Evolutionary conservation across 176 grass and related monocot species (phyloP), one percentile per base, ranked within the genome.

Genomic region (Musa schizocarpa): DNA sequence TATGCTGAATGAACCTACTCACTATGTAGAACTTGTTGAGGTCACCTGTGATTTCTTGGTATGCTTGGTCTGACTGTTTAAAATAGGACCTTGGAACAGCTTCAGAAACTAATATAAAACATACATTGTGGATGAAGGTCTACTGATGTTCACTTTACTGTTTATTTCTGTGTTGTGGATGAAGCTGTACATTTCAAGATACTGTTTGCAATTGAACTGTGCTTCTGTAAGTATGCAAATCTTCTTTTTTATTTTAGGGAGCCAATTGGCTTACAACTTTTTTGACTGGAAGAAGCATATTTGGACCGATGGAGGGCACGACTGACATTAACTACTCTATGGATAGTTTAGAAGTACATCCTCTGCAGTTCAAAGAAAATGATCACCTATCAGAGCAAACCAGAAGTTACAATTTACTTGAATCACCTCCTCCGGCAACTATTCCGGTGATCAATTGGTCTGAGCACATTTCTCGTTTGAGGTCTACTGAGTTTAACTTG

Each of bases 351-450:
- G 57, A 77, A 3, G 34, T 43, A 13, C n/a, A 23, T 75, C 54
- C 43, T 16, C 53, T 65, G 10, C 64, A 64, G 17, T 63, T 59
- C 19, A 64, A 77, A 77, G 74, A 63, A 49, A 77, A 22, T 23
- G 74, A 77, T 9, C 34, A 52, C 7, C 20, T 17, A 64, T 50
- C 58, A 23, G 56, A 65, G 21, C 74, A 77, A 64, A 59, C 74
- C 24, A 17, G 20, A 57, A 74, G 26, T 56, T 59, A 65, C 48
- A 52, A 65, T 65, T 12, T 52, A 9, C 52, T 77, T 34, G 57
- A 77, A 77, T 14, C 61, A 17, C 13, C 59, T 77, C n/a, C 74
- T 52, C 58, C 48, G 22, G 59, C 59, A 12, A 24, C 59, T 21
- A 13, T 64, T 12, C 57, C 10, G 16, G 19, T 8, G 9, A 24